Evolutionary conservation across 2,329 filamentous ascomycete species (phyloP), one percentile per base, ranked within the genome.

Genomic region (Sarocladium oryzae): DNA sequence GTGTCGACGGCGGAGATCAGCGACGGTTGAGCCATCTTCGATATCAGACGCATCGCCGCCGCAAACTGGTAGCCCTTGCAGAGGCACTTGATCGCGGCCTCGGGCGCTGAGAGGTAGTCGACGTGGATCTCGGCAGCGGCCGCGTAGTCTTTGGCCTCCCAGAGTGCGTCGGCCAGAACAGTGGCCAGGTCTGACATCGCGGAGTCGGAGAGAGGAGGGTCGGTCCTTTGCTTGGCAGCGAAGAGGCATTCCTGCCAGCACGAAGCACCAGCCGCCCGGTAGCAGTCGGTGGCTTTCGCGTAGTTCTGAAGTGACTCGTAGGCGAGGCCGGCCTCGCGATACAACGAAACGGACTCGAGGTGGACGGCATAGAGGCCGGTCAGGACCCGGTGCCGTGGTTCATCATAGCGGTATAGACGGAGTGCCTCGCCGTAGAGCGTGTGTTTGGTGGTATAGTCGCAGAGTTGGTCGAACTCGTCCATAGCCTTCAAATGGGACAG

Each of bases 201-300:
- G 1, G 76, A 71, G 1, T 74, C 60, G 0, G 82, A 74, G 3
- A 90, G 66, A 1, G 84, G 77, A 1, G 85, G 79, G 7, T 30
- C n/a, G 2, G 66, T 61, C 56, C 83, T 81, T 52, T 88, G 79
- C 51, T 83, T 81, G 4, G 91, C 91, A 43, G 82, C 82, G 59
- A 86, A 89, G 46, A 99, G 81, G 21, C 89, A 89, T 67, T 99
- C 92, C 50, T 88, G 89, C 93, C 93, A 99, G 69, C 88, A 81
- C 3, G 75, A 67, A 2, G 78, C 79, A 35, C 89, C 88, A 1
- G 89, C 89, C 1, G 86, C 81, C 54, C 88, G 84, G 69, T 96
- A 99, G 63, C 88, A 88, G 60, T 84, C 80, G 54, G 86, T 90
- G 9, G 93, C 92, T 35, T 85, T 78, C 18, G 72, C 64, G 61